Conservation (phyloP, 768 basidiomycete species). For the Austroboletus eburneus region DNA sequence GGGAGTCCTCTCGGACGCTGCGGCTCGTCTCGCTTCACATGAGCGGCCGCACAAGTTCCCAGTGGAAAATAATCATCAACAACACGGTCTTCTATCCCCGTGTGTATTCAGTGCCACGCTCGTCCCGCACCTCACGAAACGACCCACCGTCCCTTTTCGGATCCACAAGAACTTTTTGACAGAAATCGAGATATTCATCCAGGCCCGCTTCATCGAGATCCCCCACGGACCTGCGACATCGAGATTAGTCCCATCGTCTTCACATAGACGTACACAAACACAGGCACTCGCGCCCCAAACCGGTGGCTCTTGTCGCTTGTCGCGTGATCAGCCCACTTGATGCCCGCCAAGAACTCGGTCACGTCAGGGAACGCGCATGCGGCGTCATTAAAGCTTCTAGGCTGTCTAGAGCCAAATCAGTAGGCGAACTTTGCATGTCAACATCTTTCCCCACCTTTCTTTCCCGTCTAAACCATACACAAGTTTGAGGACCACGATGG, state of each 20-base stretch:
- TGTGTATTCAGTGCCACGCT: conserved; percentile 13
- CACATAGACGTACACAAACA: conserved; percentile 38
- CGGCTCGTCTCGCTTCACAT: not conserved
- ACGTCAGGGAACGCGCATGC: conserved; percentile 54
- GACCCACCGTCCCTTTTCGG: conserved; percentile 24
- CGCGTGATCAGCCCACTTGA: conserved; percentile 37
- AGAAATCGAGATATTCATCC: conserved; percentile 66
- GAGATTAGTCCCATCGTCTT: conserved; percentile 4
- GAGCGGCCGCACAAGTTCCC: not conserved
- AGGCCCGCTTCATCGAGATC: conserved; percentile 48
- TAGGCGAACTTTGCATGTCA: conserved; percentile 7
- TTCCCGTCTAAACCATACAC: conserved; percentile 79
- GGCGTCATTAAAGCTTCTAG: conserved; percentile 48
- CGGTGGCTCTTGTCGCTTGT: conserved; percentile 31
- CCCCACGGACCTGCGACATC: conserved; percentile 43
- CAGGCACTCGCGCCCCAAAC: conserved; percentile 41
- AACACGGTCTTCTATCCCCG: conserved; percentile 27
- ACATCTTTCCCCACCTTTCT: conserved; percentile 40
- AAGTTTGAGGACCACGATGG: conserved; percentile 76
- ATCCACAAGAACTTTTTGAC: conserved; percentile 48
- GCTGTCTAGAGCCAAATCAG: conserved; percentile 35
- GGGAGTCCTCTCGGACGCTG: conserved; percentile 4
- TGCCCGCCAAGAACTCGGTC: conserved; percentile 42
- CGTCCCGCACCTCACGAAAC: conserved; percentile 6
- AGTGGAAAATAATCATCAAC: conserved; percentile 43